Conservation (phyloP, 148 eudicot species). For the Camellia japonica region DNA sequence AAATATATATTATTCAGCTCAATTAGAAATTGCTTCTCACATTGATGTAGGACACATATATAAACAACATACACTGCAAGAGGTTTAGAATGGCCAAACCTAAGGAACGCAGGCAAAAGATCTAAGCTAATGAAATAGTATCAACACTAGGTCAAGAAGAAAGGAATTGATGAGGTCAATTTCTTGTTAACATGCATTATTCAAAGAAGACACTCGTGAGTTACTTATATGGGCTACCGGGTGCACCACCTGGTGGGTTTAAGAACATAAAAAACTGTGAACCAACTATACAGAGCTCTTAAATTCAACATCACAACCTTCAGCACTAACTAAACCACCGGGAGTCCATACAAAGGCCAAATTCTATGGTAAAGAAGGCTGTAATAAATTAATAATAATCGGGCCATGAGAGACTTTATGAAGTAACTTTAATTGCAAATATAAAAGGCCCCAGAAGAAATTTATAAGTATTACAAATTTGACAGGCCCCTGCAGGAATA, state of each 20-base stretch:
- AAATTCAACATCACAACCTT: neutral
- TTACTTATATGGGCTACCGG: neutral
- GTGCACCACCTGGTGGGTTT: neutral
- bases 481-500: neutral
- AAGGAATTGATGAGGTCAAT: conserved; percentile 7
- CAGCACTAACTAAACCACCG: neutral
- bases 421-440: too few species aligned
- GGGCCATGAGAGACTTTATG: too few species aligned
- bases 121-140: neutral
- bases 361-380: too few species aligned
- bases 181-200: neutral
- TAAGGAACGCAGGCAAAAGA: neutral
- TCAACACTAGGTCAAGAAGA: neutral
- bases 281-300: neutral
- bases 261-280: neutral
- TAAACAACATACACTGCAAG: neutral
- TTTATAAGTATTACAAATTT: too few species aligned
- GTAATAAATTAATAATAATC: too few species aligned
- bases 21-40: neutral
- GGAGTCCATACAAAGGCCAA: too few species aligned
- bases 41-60: neutral
- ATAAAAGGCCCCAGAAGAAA: neutral
- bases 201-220: neutral
- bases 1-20: neutral
- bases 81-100: neutral